Evolutionary conservation across 2,329 filamentous ascomycete species (phyloP).

Genomic region (Pezicula radicicola): DNA sequence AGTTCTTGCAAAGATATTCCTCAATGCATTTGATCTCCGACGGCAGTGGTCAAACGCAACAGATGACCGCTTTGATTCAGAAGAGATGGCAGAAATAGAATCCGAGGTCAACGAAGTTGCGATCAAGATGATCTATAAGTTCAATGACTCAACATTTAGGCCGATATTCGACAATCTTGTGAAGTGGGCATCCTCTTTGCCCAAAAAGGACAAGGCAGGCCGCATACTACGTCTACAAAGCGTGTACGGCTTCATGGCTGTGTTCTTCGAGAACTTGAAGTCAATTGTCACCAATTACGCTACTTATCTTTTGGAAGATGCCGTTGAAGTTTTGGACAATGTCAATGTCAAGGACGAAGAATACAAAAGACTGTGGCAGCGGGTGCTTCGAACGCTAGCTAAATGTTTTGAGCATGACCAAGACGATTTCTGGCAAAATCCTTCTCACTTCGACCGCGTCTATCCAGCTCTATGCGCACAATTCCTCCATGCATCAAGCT

Average conservation of each 20-base stretch:
- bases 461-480: slow-evolving; percentile 68
- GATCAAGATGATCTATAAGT: slow-evolving; percentile 91
- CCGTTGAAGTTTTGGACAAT: slow-evolving; percentile 57
- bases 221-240: slow-evolving; percentile 65
- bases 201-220: slow-evolving; percentile 59
- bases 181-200: slow-evolving; percentile 69
- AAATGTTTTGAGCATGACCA: slow-evolving; percentile 85
- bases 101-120: slow-evolving; percentile 63
- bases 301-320: slow-evolving; percentile 76
- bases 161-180: slow-evolving; percentile 86
- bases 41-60: slow-evolving; percentile 49
- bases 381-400: slow-evolving; percentile 67
- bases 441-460: slow-evolving; percentile 77
- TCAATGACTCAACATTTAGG: slow-evolving; percentile 91
- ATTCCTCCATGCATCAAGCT: slow-evolving; percentile 45
- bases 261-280: slow-evolving; percentile 83
- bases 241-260: slow-evolving; percentile 75
- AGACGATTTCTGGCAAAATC: slow-evolving; percentile 94
- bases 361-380: slow-evolving; percentile 62
- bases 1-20: slow-evolving; percentile 63
- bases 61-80: slow-evolving; percentile 34
- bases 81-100: slow-evolving; percentile 60
- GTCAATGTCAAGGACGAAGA: slow-evolving; percentile 41
- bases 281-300: slow-evolving; percentile 93
- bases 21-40: slow-evolving; percentile 62